These are phyloP conservation scores for Syncephalis plumigaleata DNA, from an alignment of 371 early-diverging fungal genomes.

Conservation along the genomic window DNA sequence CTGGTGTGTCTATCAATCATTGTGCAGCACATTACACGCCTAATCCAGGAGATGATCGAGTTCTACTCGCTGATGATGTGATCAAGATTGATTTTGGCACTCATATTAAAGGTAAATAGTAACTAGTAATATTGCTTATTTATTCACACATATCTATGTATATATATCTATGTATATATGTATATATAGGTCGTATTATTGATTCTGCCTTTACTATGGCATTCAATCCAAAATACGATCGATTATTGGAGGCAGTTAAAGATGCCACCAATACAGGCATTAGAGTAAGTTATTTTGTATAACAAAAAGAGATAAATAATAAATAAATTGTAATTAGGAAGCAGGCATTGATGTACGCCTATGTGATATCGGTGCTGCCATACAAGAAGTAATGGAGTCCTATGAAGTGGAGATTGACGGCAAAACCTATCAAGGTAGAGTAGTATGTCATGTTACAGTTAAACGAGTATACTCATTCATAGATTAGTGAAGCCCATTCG, in stretches of 20 bases:
- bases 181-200: slow-evolving; percentile 53
- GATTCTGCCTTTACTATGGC: slow-evolving; percentile 97
- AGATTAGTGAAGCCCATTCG: slow-evolving; percentile 77
- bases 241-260: slow-evolving; percentile 78
- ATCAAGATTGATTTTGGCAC: slow-evolving; percentile 99
- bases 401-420: slow-evolving; percentile 96
- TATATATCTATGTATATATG: slow-evolving; percentile 10
- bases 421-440: slow-evolving; percentile 66
- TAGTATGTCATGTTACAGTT: not conserved
- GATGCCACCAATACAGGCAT: slow-evolving; percentile 98
- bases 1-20: slow-evolving; percentile 93
- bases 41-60: slow-evolving; percentile 90
- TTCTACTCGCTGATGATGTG: slow-evolving; percentile 86
- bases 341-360: slow-evolving; percentile 96
- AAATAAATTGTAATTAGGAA: slow-evolving; percentile 18
- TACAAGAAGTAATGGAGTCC: slow-evolving; percentile 96
- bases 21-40: slow-evolving; percentile 99
- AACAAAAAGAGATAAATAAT: not conserved
- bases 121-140: too few species aligned
- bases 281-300: slow-evolving; percentile 13
- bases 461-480: not conserved
- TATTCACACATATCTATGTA: too few species aligned
- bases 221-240: slow-evolving; percentile 88
- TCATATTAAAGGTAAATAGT: slow-evolving; percentile 68
- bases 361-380: slow-evolving; percentile 94